A percentile compares a stretch with the other conserved stretches of the same genome.
Evolutionary conservation across 352 stramenopile species (phyloP).

Genomic region (Pythium pyrilobum): DNA sequence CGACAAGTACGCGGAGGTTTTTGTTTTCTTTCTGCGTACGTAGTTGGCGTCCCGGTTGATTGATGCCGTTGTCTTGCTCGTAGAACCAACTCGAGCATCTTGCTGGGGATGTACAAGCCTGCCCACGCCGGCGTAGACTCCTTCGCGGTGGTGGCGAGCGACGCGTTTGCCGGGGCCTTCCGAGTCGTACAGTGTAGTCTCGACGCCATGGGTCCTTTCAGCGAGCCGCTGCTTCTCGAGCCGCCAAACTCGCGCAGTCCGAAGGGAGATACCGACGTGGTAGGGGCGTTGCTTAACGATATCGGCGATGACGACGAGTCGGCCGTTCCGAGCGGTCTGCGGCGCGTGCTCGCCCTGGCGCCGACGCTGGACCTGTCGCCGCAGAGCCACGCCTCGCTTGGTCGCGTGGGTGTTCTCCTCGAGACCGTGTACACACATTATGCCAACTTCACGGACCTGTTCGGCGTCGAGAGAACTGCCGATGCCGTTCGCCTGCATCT

Average conservation of each 20-base stretch:
- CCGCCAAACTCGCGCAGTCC: conserved; percentile 18
- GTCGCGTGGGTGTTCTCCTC: conserved; percentile 11
- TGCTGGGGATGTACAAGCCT: conserved; percentile 59
- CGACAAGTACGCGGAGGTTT: conserved; percentile 38
- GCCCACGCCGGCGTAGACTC: conserved; percentile 41
- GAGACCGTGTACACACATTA: conserved; percentile 5
- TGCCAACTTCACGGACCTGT: not conserved
- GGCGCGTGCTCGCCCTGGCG: conserved; percentile 6
- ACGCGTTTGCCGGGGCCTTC: conserved; percentile 51
- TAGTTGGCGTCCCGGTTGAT: not conserved
- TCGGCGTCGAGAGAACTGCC: conserved; percentile 1
- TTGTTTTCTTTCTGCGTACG: not conserved
- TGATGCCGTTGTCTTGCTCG: not conserved
- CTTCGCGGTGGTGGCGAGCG: conserved; percentile 32
- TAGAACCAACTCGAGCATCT: conserved; percentile 50
- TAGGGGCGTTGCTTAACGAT: not conserved
- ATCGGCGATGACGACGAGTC: conserved; percentile 7
- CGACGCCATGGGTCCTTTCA: conserved; percentile 40
- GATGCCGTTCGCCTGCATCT: not conserved
- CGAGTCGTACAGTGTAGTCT: conserved; percentile 55
- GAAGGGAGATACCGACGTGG: not conserved
- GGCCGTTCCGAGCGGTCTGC: not conserved
- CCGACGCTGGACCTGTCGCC: not conserved
- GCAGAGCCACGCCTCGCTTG: conserved; percentile 2
- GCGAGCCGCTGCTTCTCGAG: conserved; percentile 46